Percentiles rank a stretch among this genome's conserved stretches.
Evolutionary conservation across 306 rosid species (phyloP).

Genomic region (Senna tora): DNA sequence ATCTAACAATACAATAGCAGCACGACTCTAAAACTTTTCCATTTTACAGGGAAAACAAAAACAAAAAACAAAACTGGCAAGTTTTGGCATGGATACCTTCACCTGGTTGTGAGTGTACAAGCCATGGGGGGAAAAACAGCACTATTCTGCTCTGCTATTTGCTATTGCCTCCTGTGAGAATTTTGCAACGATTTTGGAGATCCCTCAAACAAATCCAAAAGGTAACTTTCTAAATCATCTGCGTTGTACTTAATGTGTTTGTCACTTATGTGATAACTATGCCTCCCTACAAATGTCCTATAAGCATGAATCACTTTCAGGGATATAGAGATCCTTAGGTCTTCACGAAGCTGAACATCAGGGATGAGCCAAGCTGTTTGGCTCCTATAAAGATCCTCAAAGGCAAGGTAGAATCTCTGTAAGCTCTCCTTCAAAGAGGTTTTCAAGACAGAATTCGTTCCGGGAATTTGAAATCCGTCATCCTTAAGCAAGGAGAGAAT

Average conservation of each 20-base stretch:
- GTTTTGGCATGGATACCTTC: not conserved
- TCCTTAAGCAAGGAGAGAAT: constrained; percentile 55
- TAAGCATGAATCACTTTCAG: constrained; percentile 67
- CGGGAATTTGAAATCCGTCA: constrained; percentile 53
- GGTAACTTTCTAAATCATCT: constrained; percentile 59
- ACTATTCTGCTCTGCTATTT: not conserved
- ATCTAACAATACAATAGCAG: constrained; percentile 25
- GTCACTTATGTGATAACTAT: constrained; percentile 51
- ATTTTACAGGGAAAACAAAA: not conserved
- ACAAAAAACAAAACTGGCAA: not conserved
- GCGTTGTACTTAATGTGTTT: constrained; percentile 57
- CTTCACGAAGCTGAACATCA: constrained; percentile 64
- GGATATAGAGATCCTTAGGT: constrained; percentile 59
- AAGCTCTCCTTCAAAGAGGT: constrained; percentile 57
- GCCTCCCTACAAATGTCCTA: constrained; percentile 58
- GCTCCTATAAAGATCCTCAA: constrained; percentile 63
- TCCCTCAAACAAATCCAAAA: constrained; percentile 66
- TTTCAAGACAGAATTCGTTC: constrained; percentile 48
- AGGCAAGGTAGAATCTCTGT: constrained; percentile 55
- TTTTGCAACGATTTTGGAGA: constrained; percentile 56
- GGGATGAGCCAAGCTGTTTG: constrained; percentile 62
- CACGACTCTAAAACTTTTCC: constrained; percentile 6
- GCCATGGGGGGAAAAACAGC: not conserved
- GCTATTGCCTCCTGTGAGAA: constrained; percentile 49
- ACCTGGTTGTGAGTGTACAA: not conserved